phyloP scores from a whole-genome alignment of 2,329 filamentous ascomycete genomes.

The Claviceps lovelessii region DNA sequence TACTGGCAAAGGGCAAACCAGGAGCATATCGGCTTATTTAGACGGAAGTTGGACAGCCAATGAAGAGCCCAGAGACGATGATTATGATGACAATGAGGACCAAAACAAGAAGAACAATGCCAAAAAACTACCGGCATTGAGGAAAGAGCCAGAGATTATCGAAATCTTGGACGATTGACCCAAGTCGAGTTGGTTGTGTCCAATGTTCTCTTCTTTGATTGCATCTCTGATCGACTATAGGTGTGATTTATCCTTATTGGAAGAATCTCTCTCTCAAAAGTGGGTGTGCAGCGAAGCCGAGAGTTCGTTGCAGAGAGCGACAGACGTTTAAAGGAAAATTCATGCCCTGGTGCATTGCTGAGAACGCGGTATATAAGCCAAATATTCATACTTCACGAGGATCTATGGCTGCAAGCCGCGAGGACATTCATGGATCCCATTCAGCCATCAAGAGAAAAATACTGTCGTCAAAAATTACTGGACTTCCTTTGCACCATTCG shows the following conservation, averaged over 20 bases:
- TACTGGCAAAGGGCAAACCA: conserved; percentile 12
- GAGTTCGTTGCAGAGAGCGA: neutral
- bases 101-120: neutral
- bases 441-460: neutral
- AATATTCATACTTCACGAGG: neutral
- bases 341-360: neutral
- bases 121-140: neutral
- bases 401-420: neutral
- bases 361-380: neutral
- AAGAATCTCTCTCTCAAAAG: neutral
- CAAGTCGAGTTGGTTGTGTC: neutral
- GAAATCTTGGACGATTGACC: conserved; percentile 15
- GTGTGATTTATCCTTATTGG: neutral
- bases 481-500: neutral
- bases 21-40: conserved; percentile 15
- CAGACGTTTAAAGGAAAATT: neutral
- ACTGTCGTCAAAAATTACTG: neutral
- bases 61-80: conserved; percentile 16
- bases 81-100: conserved; percentile 7
- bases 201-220: neutral
- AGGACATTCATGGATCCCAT: neutral
- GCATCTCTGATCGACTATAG: neutral
- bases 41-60: conserved; percentile 22
- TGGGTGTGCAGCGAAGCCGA: neutral
- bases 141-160: conserved; percentile 9